Conservation (phyloP, 768 basidiomycete genomes). For the Boletus huronensis region DNA sequence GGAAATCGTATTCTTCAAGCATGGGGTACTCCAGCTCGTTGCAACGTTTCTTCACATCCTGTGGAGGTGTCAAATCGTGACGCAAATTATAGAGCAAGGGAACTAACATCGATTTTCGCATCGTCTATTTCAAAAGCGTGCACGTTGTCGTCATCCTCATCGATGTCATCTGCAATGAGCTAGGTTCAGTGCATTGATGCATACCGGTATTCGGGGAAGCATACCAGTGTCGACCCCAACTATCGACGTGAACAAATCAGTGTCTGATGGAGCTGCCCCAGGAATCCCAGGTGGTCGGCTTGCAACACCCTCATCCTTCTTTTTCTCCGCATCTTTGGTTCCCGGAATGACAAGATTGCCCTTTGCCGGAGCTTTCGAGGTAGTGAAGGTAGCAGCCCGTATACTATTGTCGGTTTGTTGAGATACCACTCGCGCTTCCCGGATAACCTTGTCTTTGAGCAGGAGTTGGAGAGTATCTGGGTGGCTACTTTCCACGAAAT, state of each 20-base stretch:
- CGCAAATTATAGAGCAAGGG: not conserved
- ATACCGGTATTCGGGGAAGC: slow-evolving; percentile 19
- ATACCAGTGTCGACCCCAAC: slow-evolving; percentile 88
- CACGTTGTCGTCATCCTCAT: slow-evolving; percentile 96
- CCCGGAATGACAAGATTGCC: slow-evolving; percentile 86
- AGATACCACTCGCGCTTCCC: slow-evolving; percentile 78
- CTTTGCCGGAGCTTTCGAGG: slow-evolving; percentile 76
- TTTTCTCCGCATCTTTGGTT: slow-evolving; percentile 69
- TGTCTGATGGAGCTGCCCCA: slow-evolving; percentile 44
- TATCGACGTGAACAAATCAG: slow-evolving; percentile 91
- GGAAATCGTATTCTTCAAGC: slow-evolving; percentile 98
- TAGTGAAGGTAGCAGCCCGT: slow-evolving; percentile 73
- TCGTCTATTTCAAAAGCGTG: slow-evolving; percentile 97
- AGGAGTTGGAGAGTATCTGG: slow-evolving; percentile 88
- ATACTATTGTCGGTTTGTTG: slow-evolving; percentile 68
- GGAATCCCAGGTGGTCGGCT: slow-evolving; percentile 28
- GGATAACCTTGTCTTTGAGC: slow-evolving; percentile 81
- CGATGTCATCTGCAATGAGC: slow-evolving; percentile 76
- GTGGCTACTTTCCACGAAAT: slow-evolving; percentile 93
- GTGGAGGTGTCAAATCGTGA: slow-evolving; percentile 8
- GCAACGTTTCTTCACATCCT: slow-evolving; percentile 96
- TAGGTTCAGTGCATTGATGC: not conserved
- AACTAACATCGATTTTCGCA: slow-evolving; percentile 81
- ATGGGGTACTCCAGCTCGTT: slow-evolving; percentile 97
- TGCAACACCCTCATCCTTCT: slow-evolving; percentile 54